Conservation (phyloP, 2,329 filamentous ascomycete genomes). For the Truncatella angustata region DNA sequence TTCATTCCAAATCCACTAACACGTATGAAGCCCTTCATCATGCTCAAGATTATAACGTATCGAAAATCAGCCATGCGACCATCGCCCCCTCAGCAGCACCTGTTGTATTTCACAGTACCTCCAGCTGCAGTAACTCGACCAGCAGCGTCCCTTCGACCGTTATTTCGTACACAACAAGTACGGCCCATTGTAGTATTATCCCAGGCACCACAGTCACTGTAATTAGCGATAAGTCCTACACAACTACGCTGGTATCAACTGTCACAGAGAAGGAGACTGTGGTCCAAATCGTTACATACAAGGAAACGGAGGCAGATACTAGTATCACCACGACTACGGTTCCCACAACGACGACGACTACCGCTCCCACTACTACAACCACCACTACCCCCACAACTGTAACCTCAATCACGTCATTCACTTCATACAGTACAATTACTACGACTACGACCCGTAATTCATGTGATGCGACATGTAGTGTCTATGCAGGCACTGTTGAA, state of each 20-base stretch:
- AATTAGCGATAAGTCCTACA: constrained; percentile 16
- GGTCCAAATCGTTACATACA: no score
- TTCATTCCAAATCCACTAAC: no score
- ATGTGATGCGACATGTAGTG: no score
- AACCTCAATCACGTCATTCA: constrained; percentile 15
- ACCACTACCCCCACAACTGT: constrained; percentile 9
- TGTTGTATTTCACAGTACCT: background rate
- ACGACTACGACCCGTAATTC: no score
- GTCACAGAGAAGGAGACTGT: no score
- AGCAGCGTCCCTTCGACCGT: constrained; percentile 5
- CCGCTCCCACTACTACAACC: constrained; percentile 7
- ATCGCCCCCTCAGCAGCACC: background rate
- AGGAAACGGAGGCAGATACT: no score
- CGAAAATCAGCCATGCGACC: background rate
- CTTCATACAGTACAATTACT: no score
- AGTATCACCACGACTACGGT: constrained; percentile 17
- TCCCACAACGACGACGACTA: constrained; percentile 13
- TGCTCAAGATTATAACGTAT: constrained; percentile 12
- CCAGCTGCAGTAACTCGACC: background rate
- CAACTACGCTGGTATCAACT: constrained; percentile 18
- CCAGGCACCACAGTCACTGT: constrained; percentile 10
- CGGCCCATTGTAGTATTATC: constrained; percentile 2
- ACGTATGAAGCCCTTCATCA: constrained; percentile 14
- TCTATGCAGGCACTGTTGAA: constrained; percentile 30
- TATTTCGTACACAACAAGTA: constrained; percentile 4